Evolutionary conservation across 2,329 filamentous ascomycete species (phyloP).

Genomic region (Claviceps monticola): DNA sequence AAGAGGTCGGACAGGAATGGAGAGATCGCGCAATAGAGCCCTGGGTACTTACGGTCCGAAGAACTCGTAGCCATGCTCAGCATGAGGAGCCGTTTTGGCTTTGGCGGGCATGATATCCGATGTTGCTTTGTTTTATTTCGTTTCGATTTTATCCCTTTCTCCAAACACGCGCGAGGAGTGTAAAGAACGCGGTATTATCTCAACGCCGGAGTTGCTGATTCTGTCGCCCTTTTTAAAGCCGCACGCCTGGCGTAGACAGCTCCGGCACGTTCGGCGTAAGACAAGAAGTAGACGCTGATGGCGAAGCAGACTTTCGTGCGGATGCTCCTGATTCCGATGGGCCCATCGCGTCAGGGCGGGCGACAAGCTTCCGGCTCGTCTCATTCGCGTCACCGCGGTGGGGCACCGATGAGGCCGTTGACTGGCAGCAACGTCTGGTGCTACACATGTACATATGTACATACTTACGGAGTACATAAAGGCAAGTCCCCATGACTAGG

Average conservation of each 20-base stretch:
- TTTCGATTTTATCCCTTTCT: no score
- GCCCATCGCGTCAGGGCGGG: conserved; percentile 7
- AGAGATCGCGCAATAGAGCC: neutral
- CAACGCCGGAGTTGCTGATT: neutral
- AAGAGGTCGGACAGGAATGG: neutral
- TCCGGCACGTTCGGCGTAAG: neutral
- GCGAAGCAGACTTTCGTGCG: neutral
- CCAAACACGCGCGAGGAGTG: neutral
- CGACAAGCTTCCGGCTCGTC: conserved; percentile 12
- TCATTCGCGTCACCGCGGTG: conserved; percentile 9
- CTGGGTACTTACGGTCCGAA: conserved; percentile 31
- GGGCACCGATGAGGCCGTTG: neutral
- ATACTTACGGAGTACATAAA: no score
- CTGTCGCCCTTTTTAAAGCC: neutral
- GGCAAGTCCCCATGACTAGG: no score
- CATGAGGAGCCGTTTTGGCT: conserved; percentile 12
- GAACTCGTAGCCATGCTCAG: conserved; percentile 36
- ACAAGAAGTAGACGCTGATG: neutral
- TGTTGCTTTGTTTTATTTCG: neutral
- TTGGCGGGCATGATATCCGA: conserved; percentile 18
- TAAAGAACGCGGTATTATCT: neutral
- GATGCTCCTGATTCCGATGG: conserved; percentile 1
- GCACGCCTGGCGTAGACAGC: neutral
- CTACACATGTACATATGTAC: no score
- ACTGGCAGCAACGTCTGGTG: no score